Evolutionary conservation across 2,329 filamentous ascomycete species (phyloP).

Genomic region (Hymenoscyphus fructigenus): DNA sequence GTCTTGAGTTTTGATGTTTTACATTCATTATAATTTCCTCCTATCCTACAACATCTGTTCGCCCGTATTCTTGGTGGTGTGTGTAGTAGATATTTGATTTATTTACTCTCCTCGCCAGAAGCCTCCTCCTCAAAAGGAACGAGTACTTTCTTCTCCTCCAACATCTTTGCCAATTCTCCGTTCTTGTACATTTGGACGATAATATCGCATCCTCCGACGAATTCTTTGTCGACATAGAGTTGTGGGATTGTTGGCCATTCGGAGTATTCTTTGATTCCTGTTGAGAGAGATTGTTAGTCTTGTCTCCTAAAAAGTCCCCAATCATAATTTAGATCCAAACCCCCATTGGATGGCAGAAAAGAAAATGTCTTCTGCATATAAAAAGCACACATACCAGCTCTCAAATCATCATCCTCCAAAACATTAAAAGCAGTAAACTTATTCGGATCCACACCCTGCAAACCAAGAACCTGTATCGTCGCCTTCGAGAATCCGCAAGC

Average conservation of each 20-base stretch:
- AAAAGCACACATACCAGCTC: conserved; percentile 58
- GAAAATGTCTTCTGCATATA: neutral
- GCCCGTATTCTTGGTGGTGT: neutral
- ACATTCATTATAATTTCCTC: conserved; percentile 1
- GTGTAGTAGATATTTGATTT: neutral
- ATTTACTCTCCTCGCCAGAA: neutral
- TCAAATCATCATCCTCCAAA: conserved; percentile 83
- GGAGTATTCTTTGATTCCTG: conserved; percentile 97
- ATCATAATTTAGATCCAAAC: neutral
- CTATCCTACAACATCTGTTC: neutral
- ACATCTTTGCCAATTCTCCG: conserved; percentile 84
- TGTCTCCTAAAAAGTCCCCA: neutral
- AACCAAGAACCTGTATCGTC: conserved; percentile 87
- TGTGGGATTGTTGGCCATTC: conserved; percentile 99
- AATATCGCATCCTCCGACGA: conserved; percentile 97
- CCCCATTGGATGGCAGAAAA: neutral
- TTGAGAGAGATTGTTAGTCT: neutral
- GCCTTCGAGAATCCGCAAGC: conserved; percentile 97
- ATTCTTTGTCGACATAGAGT: conserved; percentile 92
- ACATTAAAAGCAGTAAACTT: conserved; percentile 99
- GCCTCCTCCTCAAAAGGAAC: conserved; percentile 34
- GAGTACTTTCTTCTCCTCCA: conserved; percentile 90
- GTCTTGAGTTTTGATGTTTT: neutral
- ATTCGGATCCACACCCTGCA: conserved; percentile 90
- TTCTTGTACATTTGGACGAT: conserved; percentile 96